Evolutionary conservation across 2,329 filamentous ascomycete genomes (phyloP).

Genomic region (Colletotrichum trifolii): DNA sequence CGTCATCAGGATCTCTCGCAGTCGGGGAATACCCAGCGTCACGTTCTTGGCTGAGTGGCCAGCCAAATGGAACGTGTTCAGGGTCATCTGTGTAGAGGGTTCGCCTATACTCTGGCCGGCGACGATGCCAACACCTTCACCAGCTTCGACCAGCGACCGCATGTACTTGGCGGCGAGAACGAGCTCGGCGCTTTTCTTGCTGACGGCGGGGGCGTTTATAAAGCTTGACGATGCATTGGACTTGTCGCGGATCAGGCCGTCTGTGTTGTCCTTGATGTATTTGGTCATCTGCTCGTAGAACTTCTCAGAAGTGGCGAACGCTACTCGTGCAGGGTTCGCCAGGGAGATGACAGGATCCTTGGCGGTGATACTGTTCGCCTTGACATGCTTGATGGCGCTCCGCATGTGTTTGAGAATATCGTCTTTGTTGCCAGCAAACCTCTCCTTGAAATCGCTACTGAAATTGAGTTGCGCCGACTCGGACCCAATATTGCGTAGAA

Average conservation of each 20-base stretch:
- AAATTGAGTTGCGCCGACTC: slow-evolving; percentile 82
- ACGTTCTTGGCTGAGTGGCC: slow-evolving; percentile 99
- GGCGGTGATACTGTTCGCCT: slow-evolving; percentile 64
- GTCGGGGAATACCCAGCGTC: slow-evolving; percentile 95
- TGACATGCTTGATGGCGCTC: slow-evolving; percentile 79
- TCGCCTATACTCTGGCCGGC: slow-evolving; percentile 97
- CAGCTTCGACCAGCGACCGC: slow-evolving; percentile 90
- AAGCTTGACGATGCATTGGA: slow-evolving; percentile 49
- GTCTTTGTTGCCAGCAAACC: slow-evolving; percentile 63
- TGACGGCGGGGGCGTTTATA: slow-evolving; percentile 48
- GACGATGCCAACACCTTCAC: slow-evolving; percentile 96
- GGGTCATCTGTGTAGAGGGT: slow-evolving; percentile 98
- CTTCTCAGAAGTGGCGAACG: slow-evolving; percentile 89
- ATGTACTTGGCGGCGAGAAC: slow-evolving; percentile 94
- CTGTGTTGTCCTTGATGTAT: slow-evolving; percentile 83
- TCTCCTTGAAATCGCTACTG: slow-evolving; percentile 58
- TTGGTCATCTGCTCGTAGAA: slow-evolving; percentile 79
- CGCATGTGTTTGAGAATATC: slow-evolving; percentile 83
- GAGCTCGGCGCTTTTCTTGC: slow-evolving; percentile 81
- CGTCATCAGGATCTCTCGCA: slow-evolving; percentile 98
- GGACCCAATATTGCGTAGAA: slow-evolving; percentile 86
- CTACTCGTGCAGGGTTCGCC: slow-evolving; percentile 80
- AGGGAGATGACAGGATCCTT: slow-evolving; percentile 81
- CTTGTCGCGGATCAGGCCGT: slow-evolving; percentile 61
- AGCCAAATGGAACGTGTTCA: slow-evolving; percentile 99